Evolutionary conservation across 768 basidiomycete genomes (phyloP), one percentile per base, ranked within the genome.

Genomic region (Lactarius psammicola): DNA sequence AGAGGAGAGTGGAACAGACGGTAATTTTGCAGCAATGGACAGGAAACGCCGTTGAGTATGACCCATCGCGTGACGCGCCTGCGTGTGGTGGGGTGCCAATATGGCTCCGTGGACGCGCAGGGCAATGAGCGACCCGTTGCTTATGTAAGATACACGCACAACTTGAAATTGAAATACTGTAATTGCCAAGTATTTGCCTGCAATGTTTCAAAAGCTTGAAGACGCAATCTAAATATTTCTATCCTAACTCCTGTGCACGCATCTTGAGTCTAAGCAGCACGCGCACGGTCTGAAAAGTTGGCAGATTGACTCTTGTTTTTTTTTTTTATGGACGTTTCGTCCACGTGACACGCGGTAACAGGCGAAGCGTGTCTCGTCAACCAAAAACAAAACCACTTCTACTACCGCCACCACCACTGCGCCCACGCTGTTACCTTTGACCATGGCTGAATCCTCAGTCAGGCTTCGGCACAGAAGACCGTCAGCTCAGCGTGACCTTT

Each of bases 21-120:
- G 71, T 51, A 78, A 60, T 73, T 80, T 83, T 49, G 83, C 76
- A 60, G 82, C 84, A 59, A 82, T 77, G 54, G 76, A 77, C 70
- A 76, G 77, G 66, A 82, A 73, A 71, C 87, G 84, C 74, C 81
- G 82, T 69, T 82, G 82, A 72, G 80, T 84, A 82, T 84, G 82
- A 75, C 81, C 81, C 86, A 88, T 87, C 72, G 73, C 40, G 33
- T 44, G 59, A 33, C 59, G 34, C n/a, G 38, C 23, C n/a, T 33
- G 33, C 38, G 49, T 36, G 15, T 5, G 36, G 36, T 38, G 15
- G 51, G 31, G 30, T 46, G 10, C n/a, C 23, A 49, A 49, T n/a
- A n/a, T 49, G 46, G 4, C 46, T 49, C n/a, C 3, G 46, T 11
- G 11, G 46, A 26, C 23, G 23, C 46, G 46, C 13, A n/a, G 7